A percentile compares a stretch with the other conserved stretches of the same genome.
Evolutionary conservation across 345 rosid species (phyloP).

Genomic region (Orychophragmus violaceus): DNA sequence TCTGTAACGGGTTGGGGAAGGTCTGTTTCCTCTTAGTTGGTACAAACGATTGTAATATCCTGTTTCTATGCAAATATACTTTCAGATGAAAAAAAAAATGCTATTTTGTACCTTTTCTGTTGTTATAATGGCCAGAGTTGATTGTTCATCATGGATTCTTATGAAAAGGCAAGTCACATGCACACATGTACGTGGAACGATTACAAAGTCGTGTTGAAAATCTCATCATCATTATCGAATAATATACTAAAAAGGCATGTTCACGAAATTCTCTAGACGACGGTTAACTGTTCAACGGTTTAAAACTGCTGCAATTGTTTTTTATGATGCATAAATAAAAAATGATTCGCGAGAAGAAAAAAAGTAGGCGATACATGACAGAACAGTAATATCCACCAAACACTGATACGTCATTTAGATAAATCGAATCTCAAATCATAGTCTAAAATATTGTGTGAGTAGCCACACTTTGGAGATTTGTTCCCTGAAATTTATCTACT

Average conservation of each 20-base stretch:
- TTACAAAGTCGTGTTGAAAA: constrained; percentile 4
- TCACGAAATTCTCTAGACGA: neutral
- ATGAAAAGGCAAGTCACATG: constrained; percentile 29
- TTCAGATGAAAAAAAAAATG: no score
- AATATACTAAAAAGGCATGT: neutral
- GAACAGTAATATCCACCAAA: neutral
- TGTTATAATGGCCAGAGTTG: constrained; percentile 24
- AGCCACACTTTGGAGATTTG: neutral
- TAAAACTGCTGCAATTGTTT: neutral
- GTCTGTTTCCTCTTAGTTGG: no score
- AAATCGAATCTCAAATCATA: neutral
- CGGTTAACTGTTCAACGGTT: neutral
- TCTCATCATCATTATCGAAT: constrained; percentile 3
- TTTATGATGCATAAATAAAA: neutral
- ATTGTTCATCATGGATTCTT: constrained; percentile 16
- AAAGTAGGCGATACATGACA: neutral
- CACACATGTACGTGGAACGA: constrained; percentile 25
- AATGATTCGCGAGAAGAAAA: neutral
- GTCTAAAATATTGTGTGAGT: neutral
- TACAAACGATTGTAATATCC: no score
- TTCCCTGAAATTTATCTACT: neutral
- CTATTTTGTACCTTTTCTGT: no score
- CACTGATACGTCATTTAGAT: neutral
- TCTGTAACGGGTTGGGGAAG: no score
- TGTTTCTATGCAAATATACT: no score